Evolutionary conservation across 495 filamentous ascomycete species (phyloP).

Genomic region (Tuber magnatum): DNA sequence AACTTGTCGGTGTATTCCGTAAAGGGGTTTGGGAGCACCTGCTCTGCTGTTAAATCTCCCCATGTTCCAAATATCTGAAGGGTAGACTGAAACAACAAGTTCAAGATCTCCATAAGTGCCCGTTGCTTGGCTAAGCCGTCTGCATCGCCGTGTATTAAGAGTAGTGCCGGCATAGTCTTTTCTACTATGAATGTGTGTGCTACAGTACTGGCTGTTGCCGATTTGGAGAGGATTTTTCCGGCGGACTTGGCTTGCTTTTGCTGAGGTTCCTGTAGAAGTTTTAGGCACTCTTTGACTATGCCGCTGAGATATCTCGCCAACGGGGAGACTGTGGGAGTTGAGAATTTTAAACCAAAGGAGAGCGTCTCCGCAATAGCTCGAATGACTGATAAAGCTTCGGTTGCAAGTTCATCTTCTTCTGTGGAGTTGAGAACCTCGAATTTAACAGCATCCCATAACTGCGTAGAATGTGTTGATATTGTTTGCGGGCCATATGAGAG

Average conservation of each 20-base stretch:
- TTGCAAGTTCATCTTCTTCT: constrained; percentile 63
- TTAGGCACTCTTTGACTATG: constrained; percentile 63
- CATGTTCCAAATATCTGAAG: constrained; percentile 54
- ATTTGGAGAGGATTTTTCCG: constrained; percentile 54
- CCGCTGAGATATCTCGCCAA: constrained; percentile 57
- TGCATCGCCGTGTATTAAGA: constrained; percentile 58
- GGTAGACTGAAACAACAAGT: constrained; percentile 53
- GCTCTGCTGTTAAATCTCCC: constrained; percentile 43
- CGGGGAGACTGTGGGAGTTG: constrained; percentile 47
- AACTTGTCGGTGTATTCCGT: constrained; percentile 55
- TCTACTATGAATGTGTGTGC: constrained; percentile 52
- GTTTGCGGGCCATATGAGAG: constrained; percentile 55
- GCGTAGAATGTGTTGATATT: constrained; percentile 61
- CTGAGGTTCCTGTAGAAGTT: constrained; percentile 66
- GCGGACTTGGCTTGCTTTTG: constrained; percentile 67
- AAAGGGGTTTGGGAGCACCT: constrained; percentile 48
- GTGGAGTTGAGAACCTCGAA: constrained; percentile 65
- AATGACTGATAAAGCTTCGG: constrained; percentile 53
- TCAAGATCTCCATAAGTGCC: constrained; percentile 59
- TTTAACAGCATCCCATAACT: constrained; percentile 66
- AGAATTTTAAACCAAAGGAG: constrained; percentile 48
- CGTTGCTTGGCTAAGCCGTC: constrained; percentile 61
- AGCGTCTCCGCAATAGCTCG: constrained; percentile 54
- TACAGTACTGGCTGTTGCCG: constrained; percentile 52
- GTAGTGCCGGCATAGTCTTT: constrained; percentile 53